Base-by-base conservation (phyloP, 306 rosid genomes). In the Cicer judaicum region DNA sequence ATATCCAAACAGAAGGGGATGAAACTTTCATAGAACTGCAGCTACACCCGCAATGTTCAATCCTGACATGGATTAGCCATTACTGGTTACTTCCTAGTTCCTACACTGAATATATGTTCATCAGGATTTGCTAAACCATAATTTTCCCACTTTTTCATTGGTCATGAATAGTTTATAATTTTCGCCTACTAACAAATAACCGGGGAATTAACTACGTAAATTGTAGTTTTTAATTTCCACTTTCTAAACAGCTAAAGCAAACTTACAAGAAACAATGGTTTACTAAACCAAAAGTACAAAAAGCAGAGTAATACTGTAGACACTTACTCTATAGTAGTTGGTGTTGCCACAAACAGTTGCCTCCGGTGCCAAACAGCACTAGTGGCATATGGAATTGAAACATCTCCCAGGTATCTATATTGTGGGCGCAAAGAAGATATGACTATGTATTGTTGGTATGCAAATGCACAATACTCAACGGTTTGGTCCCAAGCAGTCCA, bases 401-500 rank as follows among this genome's bases (percentile, higher is more conserved):
- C 99, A 84, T 92, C 98, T 59, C 99, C 99, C 78, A 95, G 79
- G 84, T 95, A 95, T 84, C 99, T 85, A 84, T 82, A 95, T 75
- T 95, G 99, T 39, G 98, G 99, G 74, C 98, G 98, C 89, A 95
- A 82, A 76, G 92, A 90, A 70, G 99, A 92, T 78, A 95, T 92
- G 81, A 95, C 96, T 52, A 95, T 89, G 89, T 90, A 89, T 66
- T 87, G 90, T 69, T 85, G 98, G 84, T 90, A 95, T 44, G 93
- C 99, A 85, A 95, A 95, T 68, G 99, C 98, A 84, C 99, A 90
- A 81, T 92, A 90, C 78, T 95, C 99, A 9, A 95, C 96, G 16
- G 96, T 89, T 83, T 95, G 97, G 84, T 92, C 99, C 99, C 99
- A 95, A 21, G 97, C 92, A 73, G 97, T 89, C 99, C 99, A 95